Evolutionary conservation across 2,329 filamentous ascomycete species (phyloP).

Genomic region (Raffaelea arxii): DNA sequence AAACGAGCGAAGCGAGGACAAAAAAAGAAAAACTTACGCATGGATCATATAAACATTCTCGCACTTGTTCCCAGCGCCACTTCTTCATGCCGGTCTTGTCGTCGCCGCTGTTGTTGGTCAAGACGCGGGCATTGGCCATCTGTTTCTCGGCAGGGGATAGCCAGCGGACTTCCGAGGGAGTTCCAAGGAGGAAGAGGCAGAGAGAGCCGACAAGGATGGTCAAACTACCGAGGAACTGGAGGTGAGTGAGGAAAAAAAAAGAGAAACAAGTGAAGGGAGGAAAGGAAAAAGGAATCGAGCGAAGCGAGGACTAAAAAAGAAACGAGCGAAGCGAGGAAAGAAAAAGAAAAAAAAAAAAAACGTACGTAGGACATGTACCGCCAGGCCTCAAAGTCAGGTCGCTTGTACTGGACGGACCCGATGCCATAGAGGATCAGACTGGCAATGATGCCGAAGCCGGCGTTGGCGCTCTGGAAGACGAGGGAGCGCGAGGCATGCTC

Average conservation of each 20-base stretch:
- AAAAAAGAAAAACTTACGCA: background rate
- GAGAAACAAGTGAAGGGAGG: background rate
- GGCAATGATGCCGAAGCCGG: conserved; percentile 26
- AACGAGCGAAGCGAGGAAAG: background rate
- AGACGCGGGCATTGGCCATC: conserved; percentile 26
- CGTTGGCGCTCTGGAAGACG: conserved; percentile 27
- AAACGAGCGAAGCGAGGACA: no score
- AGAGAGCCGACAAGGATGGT: conserved; percentile 22
- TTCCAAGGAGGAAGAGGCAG: conserved; percentile 25
- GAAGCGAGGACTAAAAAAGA: no score
- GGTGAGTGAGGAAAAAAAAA: conserved; percentile 8
- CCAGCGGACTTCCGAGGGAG: conserved; percentile 28
- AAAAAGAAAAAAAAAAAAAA: background rate
- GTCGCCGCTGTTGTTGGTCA: conserved; percentile 25
- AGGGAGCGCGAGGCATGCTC: conserved; percentile 20
- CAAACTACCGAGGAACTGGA: conserved; percentile 25
- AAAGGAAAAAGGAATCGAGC: no score
- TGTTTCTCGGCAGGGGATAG: conserved; percentile 23
- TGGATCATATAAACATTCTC: conserved; percentile 24
- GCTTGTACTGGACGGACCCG: conserved; percentile 19
- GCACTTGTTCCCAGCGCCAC: conserved; percentile 27
- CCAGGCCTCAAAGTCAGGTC: conserved; percentile 23
- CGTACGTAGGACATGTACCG: conserved; percentile 23
- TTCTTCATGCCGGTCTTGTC: conserved; percentile 25
- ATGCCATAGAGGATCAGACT: conserved; percentile 26